phyloP scores from a whole-genome alignment of 2,329 filamentous ascomycete species.

The Claviceps capensis region DNA sequence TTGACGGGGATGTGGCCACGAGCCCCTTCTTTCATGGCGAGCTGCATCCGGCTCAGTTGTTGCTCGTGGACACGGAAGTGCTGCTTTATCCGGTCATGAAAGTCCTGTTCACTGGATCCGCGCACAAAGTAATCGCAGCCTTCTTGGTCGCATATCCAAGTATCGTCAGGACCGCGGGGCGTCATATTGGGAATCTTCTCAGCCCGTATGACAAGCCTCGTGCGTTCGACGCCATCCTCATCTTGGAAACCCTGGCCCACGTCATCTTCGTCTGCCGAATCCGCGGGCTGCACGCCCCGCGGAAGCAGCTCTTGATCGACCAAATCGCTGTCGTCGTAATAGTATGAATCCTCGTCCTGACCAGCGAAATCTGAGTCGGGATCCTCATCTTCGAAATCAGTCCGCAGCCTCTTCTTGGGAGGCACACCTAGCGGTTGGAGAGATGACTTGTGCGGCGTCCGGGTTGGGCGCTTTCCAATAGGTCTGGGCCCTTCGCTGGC shows the following conservation, averaged over 20 bases:
- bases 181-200: conserved; percentile 34
- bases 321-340: conserved; percentile 12
- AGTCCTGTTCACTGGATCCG: conserved; percentile 40
- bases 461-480: conserved; percentile 16
- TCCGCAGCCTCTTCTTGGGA: conserved; percentile 31
- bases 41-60: conserved; percentile 34
- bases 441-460: conserved; percentile 7
- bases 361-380: conserved; percentile 21
- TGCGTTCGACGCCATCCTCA: conserved; percentile 14
- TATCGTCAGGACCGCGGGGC: conserved; percentile 43
- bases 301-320: conserved; percentile 15
- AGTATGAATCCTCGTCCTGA: conserved; percentile 19
- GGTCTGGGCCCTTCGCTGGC: conserved; percentile 13
- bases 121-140: conserved; percentile 52
- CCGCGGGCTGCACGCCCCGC: conserved; percentile 15
- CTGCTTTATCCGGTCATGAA: conserved; percentile 40
- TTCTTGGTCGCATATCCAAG: conserved; percentile 52
- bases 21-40: conserved; percentile 43
- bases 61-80: conserved; percentile 49
- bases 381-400: conserved; percentile 23
- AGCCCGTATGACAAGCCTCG: conserved; percentile 32
- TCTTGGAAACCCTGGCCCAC: conserved; percentile 1
- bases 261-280: conserved; percentile 6
- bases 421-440: conserved; percentile 14
- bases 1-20: conserved; percentile 41